A percentile compares a stretch with the other conserved stretches of the same genome.
Evolutionary conservation across 495 filamentous ascomycete genomes (phyloP).

Genomic region (Tuber borchii): DNA sequence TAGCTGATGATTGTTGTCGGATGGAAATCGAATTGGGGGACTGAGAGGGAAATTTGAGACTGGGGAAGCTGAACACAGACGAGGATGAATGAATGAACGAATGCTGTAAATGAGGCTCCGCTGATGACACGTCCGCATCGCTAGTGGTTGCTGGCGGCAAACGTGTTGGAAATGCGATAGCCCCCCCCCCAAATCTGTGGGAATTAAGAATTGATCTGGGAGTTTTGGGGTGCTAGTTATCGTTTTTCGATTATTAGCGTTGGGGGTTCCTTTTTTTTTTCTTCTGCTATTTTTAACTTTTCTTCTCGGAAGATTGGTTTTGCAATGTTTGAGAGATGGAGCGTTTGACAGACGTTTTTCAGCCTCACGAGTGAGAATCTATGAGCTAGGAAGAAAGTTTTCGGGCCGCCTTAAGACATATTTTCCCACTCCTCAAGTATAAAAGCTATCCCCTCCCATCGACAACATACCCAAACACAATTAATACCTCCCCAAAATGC

Average conservation of each 20-base stretch:
- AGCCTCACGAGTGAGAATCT: background rate
- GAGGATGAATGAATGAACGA: background rate
- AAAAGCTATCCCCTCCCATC: background rate
- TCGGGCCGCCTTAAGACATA: background rate
- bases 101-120: background rate
- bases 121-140: background rate
- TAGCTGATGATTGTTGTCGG: background rate
- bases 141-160: background rate
- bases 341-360: background rate
- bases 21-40: background rate
- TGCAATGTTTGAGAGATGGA: background rate
- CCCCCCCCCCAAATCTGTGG: background rate
- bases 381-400: background rate
- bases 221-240: background rate
- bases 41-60: background rate
- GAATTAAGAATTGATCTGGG: background rate
- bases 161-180: background rate
- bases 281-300: background rate
- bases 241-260: background rate
- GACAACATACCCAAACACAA: background rate
- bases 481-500: slow-evolving; percentile 15
- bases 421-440: background rate
- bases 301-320: background rate
- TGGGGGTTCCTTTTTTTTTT: background rate
- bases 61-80: background rate